Percentiles rank a stretch among this genome's conserved stretches.
Evolutionary conservation across 139 green algal species (phyloP).

Genomic region (Zygnema cylindricum): DNA sequence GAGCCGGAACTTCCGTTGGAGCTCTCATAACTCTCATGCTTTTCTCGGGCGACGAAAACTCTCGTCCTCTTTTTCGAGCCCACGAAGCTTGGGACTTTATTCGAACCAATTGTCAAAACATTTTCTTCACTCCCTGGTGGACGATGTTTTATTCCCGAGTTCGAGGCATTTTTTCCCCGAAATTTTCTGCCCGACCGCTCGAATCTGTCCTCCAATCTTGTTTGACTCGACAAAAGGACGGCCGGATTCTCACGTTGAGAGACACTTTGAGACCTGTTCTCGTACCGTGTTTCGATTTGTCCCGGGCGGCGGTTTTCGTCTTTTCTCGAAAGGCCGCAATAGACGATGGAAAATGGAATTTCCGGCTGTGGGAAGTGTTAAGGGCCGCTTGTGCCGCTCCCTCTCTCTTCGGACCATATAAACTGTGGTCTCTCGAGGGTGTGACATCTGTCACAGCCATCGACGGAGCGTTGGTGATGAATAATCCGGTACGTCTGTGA

Average conservation of each 20-base stretch:
- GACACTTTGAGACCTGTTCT: slow-evolving; percentile 13
- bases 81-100: slow-evolving; percentile 10
- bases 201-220: background rate
- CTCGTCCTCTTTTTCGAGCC: slow-evolving; percentile 9
- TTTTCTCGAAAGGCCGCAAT: slow-evolving; percentile 14
- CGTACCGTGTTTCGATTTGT: slow-evolving; percentile 15
- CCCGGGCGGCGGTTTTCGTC: background rate
- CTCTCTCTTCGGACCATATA: background rate
- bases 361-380: background rate
- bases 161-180: slow-evolving; percentile 15
- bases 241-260: slow-evolving; percentile 7
- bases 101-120: background rate
- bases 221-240: background rate
- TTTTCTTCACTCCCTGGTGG: background rate
- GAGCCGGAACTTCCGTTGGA: background rate
- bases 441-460: background rate
- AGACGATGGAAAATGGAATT: background rate
- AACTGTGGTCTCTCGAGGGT: background rate
- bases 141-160: background rate
- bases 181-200: slow-evolving; percentile 12
- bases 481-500: background rate
- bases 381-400: background rate
- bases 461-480: background rate
- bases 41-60: background rate
- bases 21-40: slow-evolving; percentile 20